A percentile compares a stretch with the other conserved stretches of the same genome.
Evolutionary conservation across 176 grass and related monocot species (phyloP).

Genomic region (Bothriochloa decipiens): DNA sequence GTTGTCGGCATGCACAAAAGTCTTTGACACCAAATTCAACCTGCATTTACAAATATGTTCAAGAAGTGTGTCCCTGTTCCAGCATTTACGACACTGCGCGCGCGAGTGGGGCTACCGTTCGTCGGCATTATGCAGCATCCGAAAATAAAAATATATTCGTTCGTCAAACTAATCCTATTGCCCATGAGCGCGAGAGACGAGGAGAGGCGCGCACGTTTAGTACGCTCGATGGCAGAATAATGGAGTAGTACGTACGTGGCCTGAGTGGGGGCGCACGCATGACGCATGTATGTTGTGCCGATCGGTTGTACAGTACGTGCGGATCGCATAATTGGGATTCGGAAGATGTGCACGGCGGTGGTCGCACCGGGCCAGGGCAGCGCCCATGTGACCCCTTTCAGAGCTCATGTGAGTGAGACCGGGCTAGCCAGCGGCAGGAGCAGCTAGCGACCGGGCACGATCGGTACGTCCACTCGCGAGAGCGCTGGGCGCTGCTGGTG

Average conservation of each 20-base stretch:
- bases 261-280: conserved; percentile 15
- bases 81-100: conserved; percentile 11
- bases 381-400: conserved; percentile 29
- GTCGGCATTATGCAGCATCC: background rate
- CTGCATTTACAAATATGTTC: background rate
- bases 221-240: background rate
- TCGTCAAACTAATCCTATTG: conserved; percentile 11
- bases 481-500: too few relatives aligned
- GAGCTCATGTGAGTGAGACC: conserved; percentile 28
- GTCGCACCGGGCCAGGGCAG: background rate
- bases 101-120: conserved; percentile 1
- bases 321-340: conserved; percentile 13
- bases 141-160: background rate
- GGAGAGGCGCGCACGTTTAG: background rate
- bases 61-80: background rate
- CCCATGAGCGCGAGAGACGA: background rate
- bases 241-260: background rate
- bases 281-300: background rate
- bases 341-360: background rate
- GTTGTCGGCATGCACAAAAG: background rate
- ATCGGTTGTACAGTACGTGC: conserved; percentile 11
- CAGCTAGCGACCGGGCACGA: too few relatives aligned
- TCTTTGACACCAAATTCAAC: background rate
- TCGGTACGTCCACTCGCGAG: background rate
- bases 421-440: background rate